Evolutionary conservation across 306 rosid genomes (phyloP), one percentile per base, ranked within the genome.

Genomic region (Coriaria nepalensis): DNA sequence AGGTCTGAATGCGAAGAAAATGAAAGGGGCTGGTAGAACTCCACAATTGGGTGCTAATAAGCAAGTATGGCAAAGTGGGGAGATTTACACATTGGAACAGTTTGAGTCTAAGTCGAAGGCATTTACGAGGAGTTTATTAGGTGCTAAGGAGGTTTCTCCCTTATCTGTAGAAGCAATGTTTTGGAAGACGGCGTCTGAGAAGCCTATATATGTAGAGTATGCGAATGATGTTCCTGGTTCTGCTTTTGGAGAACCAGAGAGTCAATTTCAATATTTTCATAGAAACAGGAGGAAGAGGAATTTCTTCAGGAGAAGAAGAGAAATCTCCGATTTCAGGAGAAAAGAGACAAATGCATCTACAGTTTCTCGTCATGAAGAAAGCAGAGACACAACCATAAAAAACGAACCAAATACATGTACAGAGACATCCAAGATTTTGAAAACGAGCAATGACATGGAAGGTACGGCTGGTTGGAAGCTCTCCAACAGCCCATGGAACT

Each of bases 61-160:
- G 76, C 95, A 90, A 75, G 98, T 90, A 7, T 90, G 98, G 95
- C 94, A 90, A 56, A 90, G 98, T 57, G 98, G 98, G 63, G 95
- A 85, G 70, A 47, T 59, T 33, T 90, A 90, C 73, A 79, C 95
- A 56, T 62, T 90, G 51, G 95, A 90, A 66, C 92, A 85, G 74
- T 90, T 90, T 48, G 98, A 90, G 68, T 59, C 95, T 34, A 90
- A 90, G 73, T 76, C 96, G 0, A 85, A 73, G 78, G 62, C 62
- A 61, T 90, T 85, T 45, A 76, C 92, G 0, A 69, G 53, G 69
- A 77, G 73, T 20, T 9, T 79, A 40, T 65, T 90, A 13, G 83
- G 92, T 47, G 52, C 61, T 52, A 90, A 78, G 74, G 98, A 85
- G 64, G 85, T 72, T 47, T 77, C 92, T 46, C 87, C 98, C 13